Percentiles rank a stretch among this genome's conserved stretches.
phyloP scores from a whole-genome alignment of 768 basidiomycete species.

The Suillus brevipes region DNA sequence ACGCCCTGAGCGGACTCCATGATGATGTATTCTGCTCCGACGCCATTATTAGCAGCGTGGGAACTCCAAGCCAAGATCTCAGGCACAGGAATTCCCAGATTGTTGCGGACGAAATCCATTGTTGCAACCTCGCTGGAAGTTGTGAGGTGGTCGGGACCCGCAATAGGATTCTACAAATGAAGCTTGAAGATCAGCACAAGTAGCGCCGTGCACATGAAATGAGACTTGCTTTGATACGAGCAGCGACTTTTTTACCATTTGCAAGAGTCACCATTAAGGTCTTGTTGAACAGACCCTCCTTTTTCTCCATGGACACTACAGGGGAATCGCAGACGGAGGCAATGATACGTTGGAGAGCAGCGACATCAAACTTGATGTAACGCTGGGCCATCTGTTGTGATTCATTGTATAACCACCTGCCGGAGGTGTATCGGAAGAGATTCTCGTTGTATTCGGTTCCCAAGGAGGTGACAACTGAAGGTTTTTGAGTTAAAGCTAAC shows the following conservation, averaged over 20 bases:
- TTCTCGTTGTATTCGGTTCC: constrained; percentile 11
- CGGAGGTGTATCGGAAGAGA: constrained; percentile 17
- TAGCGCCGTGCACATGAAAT: background rate
- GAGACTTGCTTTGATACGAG: constrained; percentile 14
- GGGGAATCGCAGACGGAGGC: constrained; percentile 11
- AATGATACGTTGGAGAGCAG: constrained; percentile 18
- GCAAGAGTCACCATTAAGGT: constrained; percentile 14
- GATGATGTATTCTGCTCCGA: constrained; percentile 35
- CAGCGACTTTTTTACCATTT: constrained; percentile 14
- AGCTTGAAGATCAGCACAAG: constrained; percentile 1
- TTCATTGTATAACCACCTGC: constrained; percentile 33
- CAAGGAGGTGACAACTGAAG: constrained; percentile 4
- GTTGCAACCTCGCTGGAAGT: constrained; percentile 40
- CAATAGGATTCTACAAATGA: constrained; percentile 20
- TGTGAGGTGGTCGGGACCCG: constrained; percentile 28
- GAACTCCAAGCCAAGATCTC: constrained; percentile 32
- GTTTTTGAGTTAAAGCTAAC: background rate
- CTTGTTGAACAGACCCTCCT: constrained; percentile 19
- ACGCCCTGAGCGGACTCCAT: constrained; percentile 34
- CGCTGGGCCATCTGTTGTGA: constrained; percentile 18
- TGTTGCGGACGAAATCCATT: constrained; percentile 29
- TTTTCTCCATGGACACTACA: constrained; percentile 21
- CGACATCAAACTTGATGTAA: constrained; percentile 19
- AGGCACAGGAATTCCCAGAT: constrained; percentile 30
- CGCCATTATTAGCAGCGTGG: constrained; percentile 18